Conservation (phyloP, 305 asterid genomes). For the Rubia occidens region DNA sequence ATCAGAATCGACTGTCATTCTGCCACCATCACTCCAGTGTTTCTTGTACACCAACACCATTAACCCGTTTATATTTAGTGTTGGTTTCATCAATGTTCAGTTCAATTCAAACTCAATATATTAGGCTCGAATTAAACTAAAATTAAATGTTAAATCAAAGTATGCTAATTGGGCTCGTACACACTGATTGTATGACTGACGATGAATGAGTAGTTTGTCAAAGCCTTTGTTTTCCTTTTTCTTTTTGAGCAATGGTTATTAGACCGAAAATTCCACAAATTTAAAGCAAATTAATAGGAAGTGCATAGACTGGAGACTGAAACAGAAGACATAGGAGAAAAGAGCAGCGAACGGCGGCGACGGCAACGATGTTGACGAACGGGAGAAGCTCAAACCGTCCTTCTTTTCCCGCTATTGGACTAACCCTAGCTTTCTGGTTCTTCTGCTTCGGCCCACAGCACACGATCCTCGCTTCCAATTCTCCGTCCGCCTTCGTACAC, state of each 20-base stretch:
- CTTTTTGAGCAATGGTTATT: not conserved
- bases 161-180: no score
- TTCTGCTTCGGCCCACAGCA: constrained; percentile 31
- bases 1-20: no score
- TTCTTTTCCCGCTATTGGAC: constrained; percentile 29
- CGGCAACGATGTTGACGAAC: constrained; percentile 1
- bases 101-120: no score
- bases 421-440: constrained; percentile 30
- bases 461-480: constrained; percentile 55
- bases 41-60: no score
- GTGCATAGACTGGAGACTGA: not conserved
- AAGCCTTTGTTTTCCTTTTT: not conserved
- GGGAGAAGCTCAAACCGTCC: not conserved
- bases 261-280: not conserved
- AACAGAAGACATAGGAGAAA: not conserved
- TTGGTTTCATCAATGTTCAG: no score
- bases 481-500: constrained; percentile 84
- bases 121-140: no score
- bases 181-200: no score
- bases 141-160: no score
- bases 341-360: not conserved
- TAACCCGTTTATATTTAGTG: no score
- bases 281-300: not conserved
- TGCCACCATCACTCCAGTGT: no score
- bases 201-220: not conserved